Evolutionary conservation across 2,329 filamentous ascomycete species (phyloP).

Genomic region (Byssoonygena ceratinophila): DNA sequence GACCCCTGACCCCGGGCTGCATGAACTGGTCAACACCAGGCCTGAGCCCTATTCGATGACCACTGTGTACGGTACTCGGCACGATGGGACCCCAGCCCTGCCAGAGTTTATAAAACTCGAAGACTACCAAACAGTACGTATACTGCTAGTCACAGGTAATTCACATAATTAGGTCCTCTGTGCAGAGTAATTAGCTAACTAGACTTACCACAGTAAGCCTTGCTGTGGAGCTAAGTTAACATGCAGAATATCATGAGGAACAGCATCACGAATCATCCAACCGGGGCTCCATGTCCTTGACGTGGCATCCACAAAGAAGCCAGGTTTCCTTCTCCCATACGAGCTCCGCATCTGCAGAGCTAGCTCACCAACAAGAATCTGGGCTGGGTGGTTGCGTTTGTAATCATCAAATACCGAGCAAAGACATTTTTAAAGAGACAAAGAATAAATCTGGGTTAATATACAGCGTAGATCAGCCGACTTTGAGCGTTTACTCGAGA

Average conservation of each 20-base stretch:
- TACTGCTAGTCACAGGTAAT: no score
- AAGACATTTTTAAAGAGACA: not conserved
- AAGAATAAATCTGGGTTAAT: not conserved
- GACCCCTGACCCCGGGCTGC: not conserved
- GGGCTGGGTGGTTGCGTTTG: not conserved
- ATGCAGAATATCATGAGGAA: not conserved
- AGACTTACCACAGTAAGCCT: constrained; percentile 2
- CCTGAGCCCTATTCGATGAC: no score
- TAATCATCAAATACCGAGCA: not conserved
- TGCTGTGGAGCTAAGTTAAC: not conserved
- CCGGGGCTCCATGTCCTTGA: not conserved
- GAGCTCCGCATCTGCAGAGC: not conserved
- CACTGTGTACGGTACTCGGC: no score
- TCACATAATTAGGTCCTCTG: not conserved
- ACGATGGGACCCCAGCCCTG: no score
- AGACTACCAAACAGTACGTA: no score
- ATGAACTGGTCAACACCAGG: not conserved
- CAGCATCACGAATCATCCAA: not conserved
- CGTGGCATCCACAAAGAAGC: not conserved
- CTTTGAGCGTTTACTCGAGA: no score
- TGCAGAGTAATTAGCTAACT: no score
- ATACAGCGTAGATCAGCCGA: not conserved
- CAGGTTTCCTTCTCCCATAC: not conserved
- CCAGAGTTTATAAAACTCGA: no score
- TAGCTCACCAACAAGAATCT: not conserved